These are phyloP conservation scores for Caryopteris hybrid DNA, from an alignment of 305 asterid genomes.

Conservation along the genomic window DNA sequence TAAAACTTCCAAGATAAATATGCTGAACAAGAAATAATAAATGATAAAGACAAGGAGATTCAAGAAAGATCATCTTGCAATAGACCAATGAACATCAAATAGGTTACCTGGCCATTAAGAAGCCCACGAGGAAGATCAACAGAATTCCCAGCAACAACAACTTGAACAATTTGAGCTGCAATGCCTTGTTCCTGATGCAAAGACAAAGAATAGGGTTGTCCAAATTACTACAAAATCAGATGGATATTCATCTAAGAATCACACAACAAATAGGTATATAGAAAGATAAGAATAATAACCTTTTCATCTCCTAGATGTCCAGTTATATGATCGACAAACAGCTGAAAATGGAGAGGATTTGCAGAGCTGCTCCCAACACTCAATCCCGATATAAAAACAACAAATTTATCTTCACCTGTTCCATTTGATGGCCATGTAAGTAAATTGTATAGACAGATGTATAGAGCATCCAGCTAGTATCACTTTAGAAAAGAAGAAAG, in stretches of 20 bases:
- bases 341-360: slow-evolving; percentile 91
- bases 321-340: slow-evolving; percentile 89
- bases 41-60: not conserved
- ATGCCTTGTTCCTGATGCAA: slow-evolving; percentile 67
- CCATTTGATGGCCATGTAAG: slow-evolving; percentile 3
- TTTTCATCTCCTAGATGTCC: slow-evolving; percentile 97
- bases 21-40: not conserved
- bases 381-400: slow-evolving; percentile 82
- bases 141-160: slow-evolving; percentile 89
- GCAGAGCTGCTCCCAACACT: slow-evolving; percentile 71
- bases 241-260: slow-evolving; percentile 9
- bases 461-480: not conserved
- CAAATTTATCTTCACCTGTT: slow-evolving; percentile 90
- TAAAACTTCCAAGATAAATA: not conserved
- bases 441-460: not conserved
- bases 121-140: slow-evolving; percentile 67
- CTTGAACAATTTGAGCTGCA: slow-evolving; percentile 91
- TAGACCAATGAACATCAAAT: not conserved
- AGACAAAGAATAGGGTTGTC: slow-evolving; percentile 18
- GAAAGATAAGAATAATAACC: slow-evolving; percentile 37
- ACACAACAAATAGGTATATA: not conserved
- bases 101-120: slow-evolving; percentile 84
- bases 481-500: not conserved
- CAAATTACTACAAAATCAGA: slow-evolving; percentile 11
- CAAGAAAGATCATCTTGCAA: not conserved